Evolutionary conservation across 768 basidiomycete species (phyloP).

Genomic region (Rhodotorula paludigena): DNA sequence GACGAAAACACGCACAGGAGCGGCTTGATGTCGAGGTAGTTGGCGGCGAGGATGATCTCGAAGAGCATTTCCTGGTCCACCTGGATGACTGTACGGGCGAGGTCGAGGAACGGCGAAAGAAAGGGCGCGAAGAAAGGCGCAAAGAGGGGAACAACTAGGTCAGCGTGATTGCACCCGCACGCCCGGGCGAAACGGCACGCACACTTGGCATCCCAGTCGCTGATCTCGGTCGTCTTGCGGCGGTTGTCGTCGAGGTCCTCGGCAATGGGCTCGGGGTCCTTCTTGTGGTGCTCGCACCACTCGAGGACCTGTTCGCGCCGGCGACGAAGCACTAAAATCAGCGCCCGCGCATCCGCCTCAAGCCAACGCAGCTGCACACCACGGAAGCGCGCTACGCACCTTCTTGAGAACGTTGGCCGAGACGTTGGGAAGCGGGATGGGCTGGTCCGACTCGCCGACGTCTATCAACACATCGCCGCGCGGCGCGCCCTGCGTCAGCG

Average conservation of each 20-base stretch:
- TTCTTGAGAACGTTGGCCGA: constrained; percentile 89
- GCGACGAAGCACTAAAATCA: no score
- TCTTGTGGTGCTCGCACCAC: constrained; percentile 98
- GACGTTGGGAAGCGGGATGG: constrained; percentile 91
- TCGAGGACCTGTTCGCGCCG: constrained; percentile 69
- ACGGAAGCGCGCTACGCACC: no score
- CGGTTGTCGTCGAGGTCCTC: constrained; percentile 89
- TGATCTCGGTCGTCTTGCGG: constrained; percentile 96
- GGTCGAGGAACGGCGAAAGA: constrained; percentile 9
- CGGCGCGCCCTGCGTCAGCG: no score
- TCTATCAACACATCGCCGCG: no score
- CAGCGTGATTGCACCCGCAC: background rate
- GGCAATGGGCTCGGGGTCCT: constrained; percentile 85
- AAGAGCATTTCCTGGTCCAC: constrained; percentile 99
- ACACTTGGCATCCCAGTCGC: constrained; percentile 97
- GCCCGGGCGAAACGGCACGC: no score
- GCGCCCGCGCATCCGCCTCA: no score
- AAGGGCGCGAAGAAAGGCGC: background rate
- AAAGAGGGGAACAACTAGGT: background rate
- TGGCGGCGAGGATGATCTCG: constrained; percentile 98
- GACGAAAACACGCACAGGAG: constrained; percentile 66
- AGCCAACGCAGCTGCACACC: no score
- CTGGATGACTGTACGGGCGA: constrained; percentile 58
- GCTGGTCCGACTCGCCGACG: constrained; percentile 87
- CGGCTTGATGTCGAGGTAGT: constrained; percentile 99